Base-by-base conservation (phyloP, 192 early-diverging fungal species). In the Dimargaris verticillata region DNA sequence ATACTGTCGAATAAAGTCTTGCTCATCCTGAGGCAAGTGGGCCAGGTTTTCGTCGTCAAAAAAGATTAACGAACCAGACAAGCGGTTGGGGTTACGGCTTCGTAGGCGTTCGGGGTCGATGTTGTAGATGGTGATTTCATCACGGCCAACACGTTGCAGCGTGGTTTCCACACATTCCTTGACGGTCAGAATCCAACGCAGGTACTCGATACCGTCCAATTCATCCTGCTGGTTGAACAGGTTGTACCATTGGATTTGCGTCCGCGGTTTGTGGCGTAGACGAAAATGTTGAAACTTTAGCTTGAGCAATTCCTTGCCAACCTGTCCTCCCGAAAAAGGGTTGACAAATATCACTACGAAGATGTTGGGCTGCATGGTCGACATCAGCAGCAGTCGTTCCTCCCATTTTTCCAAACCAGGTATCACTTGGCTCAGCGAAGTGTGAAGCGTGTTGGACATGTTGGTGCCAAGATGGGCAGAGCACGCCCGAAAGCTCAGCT, bases 301-400 rank as follows among this genome's bases (percentile, higher is more conserved):
- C 42, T 78, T 63, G 53, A 83, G 70, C 58, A 88, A 68, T 49
- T 71, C 74, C 15, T 68, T 62, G 0, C 85, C 85, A 47, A 85
- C 77, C 62, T 80, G 80, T 63, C 84, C 82, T 20, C 85, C 85
- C 0, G 80, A 83, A 5, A 78, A 67, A 15, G 85, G 85, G 62
- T 87, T 87, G 33, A 80, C 79, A 68, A 87, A 87, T 22, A 87
- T 84, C 61, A 87, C 83, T 28, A 85, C 72, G 58, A 84, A 82
- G 9, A 76, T 68, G n/a, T 66, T 74, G 3, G 84, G 82, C 47
- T 77, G 57, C n/a, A 59, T 5, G 6, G 26, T 38, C 38, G 41
- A 24, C 5, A 59, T 11, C 6, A 59, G 33, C n/a, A 59, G 22
- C 18, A 59, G 13, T 0, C 57, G 38, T 33, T 59, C 57, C 12